phyloP scores from a whole-genome alignment of 2,329 filamentous ascomycete species.

The Metarhizium humberi region DNA sequence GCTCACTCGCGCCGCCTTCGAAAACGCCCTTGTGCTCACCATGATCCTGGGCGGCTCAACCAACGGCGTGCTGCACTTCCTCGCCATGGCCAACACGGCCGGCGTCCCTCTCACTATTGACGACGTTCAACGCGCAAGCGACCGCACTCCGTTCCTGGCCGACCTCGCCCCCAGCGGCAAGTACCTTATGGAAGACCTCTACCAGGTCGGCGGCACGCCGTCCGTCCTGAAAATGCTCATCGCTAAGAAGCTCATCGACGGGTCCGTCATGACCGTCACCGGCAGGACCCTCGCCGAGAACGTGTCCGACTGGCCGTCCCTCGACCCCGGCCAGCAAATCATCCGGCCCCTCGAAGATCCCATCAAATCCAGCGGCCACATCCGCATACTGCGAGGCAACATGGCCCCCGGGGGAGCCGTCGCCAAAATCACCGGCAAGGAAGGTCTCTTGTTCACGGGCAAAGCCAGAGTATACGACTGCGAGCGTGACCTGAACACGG shows the following conservation, averaged over 20 bases:
- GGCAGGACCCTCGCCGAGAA: conserved; percentile 79
- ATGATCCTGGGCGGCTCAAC: conserved; percentile 89
- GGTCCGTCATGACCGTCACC: conserved; percentile 70
- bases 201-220: conserved; percentile 75
- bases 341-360: conserved; percentile 68
- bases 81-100: conserved; percentile 83
- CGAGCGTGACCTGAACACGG: conserved; percentile 67
- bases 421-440: conserved; percentile 94
- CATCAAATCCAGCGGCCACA: conserved; percentile 78
- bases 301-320: conserved; percentile 63
- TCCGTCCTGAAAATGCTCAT: conserved; percentile 80
- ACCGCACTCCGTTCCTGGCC: conserved; percentile 79
- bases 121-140: conserved; percentile 71
- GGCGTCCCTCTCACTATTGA: conserved; percentile 69
- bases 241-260: conserved; percentile 66
- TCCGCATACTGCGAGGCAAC: conserved; percentile 82
- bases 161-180: conserved; percentile 76
- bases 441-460: conserved; percentile 74
- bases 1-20: conserved; percentile 70
- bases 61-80: conserved; percentile 79
- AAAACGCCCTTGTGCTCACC: conserved; percentile 82
- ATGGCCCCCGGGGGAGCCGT: conserved; percentile 83
- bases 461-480: conserved; percentile 80
- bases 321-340: conserved; percentile 72
- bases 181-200: conserved; percentile 83